Base-by-base conservation (phyloP, 495 filamentous ascomycete species). In the Aspergillus carlsbadensis region DNA sequence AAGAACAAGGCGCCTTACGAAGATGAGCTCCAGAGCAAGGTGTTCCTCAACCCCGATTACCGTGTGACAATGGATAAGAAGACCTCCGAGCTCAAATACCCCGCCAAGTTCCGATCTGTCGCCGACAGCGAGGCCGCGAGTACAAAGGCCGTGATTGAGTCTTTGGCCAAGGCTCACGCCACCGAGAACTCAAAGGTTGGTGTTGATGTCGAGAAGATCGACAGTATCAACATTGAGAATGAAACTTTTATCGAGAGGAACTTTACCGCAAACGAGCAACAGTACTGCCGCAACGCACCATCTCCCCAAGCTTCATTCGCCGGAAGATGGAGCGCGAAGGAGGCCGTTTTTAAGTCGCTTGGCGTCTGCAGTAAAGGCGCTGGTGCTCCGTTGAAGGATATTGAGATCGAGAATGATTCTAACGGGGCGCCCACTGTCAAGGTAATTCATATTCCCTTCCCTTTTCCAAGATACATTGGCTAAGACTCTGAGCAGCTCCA, bases 321-420 rank as follows among this genome's bases (percentile, higher is more conserved):
- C 0, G 94, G 94, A 14, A 84, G 90, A 54, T 99, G 94, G 94
- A 90, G 85, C 60, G 94, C 94, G 3, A 99, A 99, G 74, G 94
- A 99, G 77, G 94, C 93, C 5, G 91, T 99, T 5, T 99, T 99
- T 78, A 99, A 99, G 81, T 88, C 89, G 11, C 75, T 99, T n/a
- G 90, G 91, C 37, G 90, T 96, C n/a, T 70, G 80, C 60, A 83
- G 90, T 68, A 86, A 88, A 72, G 94, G 94, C 51, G 92, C 87
- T 11, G 94, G 95, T 57, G 92, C 94, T 48, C 81, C 88, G 15
- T 63, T 99, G 75, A 92, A 87, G 77, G 93, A 97, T 13, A 98
- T 99, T 74, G 94, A 99, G 79, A 92, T 99, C 57, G 70, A 79
- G 35, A 84, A 81, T 57, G 87, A 93, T 65, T 82, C 87, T 48